These are phyloP conservation scores for Pouteria campechiana DNA, from an alignment of 179 eudicot species.

Conservation along the genomic window DNA sequence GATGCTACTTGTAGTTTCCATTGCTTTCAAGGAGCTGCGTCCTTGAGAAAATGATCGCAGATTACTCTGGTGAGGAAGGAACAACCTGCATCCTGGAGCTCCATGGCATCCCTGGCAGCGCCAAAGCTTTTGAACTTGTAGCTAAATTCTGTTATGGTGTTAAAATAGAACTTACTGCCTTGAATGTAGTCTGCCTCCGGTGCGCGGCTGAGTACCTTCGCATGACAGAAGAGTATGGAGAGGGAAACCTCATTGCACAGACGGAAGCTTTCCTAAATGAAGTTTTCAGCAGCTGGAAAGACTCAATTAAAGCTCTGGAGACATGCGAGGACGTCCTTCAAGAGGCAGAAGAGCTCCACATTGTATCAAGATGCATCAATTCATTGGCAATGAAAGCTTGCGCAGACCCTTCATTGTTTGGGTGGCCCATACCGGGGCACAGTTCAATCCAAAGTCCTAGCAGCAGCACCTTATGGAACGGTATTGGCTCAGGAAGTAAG, in stretches of 20 bases:
- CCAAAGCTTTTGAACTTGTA: constrained; percentile 37
- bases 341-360: constrained; percentile 38
- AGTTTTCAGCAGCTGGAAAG: constrained; percentile 36
- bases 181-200: constrained; percentile 34
- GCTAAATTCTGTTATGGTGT: constrained; percentile 55
- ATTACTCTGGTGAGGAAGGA: constrained; percentile 11
- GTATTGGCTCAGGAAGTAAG: constrained; percentile 14
- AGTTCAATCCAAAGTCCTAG: constrained; percentile 3
- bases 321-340: constrained; percentile 33
- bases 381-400: constrained; percentile 42
- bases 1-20: constrained; percentile 31
- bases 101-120: constrained; percentile 47
- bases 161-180: constrained; percentile 35
- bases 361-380: constrained; percentile 39
- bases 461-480: constrained; percentile 22
- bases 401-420: constrained; percentile 14
- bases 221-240: constrained; percentile 47
- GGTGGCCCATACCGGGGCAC: constrained; percentile 22
- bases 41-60: constrained; percentile 22
- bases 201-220: constrained; percentile 58
- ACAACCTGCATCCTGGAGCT: constrained; percentile 16
- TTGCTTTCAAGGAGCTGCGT: constrained; percentile 38
- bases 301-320: constrained; percentile 38
- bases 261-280: constrained; percentile 36
- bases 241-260: constrained; percentile 34